These are phyloP conservation scores for Tuber microsphaerosporum DNA, from an alignment of 495 filamentous ascomycete genomes.

Conservation along the genomic window DNA sequence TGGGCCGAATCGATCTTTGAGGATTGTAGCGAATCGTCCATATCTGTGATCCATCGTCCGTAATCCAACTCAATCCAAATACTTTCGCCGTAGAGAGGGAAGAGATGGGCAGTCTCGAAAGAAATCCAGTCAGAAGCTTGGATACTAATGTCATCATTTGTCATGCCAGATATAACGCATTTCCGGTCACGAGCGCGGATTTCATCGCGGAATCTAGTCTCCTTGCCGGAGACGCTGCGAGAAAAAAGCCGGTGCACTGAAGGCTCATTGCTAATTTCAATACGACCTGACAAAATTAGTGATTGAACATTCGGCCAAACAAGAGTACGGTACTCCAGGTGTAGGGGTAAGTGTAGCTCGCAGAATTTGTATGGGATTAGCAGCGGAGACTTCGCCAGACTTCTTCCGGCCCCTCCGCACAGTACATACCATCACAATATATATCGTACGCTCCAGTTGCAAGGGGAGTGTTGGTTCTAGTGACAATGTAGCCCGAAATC, in stretches of 20 bases:
- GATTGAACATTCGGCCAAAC: neutral
- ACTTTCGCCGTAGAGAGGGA: constrained; percentile 24
- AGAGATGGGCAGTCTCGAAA: constrained; percentile 29
- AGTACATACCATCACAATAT: constrained; percentile 19
- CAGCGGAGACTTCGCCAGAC: neutral
- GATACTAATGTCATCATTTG: constrained; percentile 9
- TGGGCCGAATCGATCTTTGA: constrained; percentile 35
- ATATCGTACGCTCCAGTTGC: constrained; percentile 21
- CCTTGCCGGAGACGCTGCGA: constrained; percentile 23
- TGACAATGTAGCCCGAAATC: constrained; percentile 25
- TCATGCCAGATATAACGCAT: constrained; percentile 29
- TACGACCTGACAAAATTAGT: constrained; percentile 17
- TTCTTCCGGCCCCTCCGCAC: neutral
- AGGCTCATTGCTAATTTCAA: constrained; percentile 20
- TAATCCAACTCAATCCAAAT: constrained; percentile 25
- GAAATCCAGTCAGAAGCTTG: constrained; percentile 15
- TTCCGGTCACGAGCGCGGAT: constrained; percentile 27
- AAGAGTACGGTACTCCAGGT: neutral
- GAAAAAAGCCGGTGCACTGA: constrained; percentile 29
- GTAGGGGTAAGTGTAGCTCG: neutral
- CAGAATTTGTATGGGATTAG: neutral
- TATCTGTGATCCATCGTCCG: constrained; percentile 24
- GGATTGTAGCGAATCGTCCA: constrained; percentile 25
- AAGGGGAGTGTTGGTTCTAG: constrained; percentile 20
- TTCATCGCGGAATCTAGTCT: constrained; percentile 25